A percentile compares a stretch with the other conserved stretches of the same genome.
Conservation (phyloP, 2,329 filamentous ascomycete species). For the Fusarium equiseti region DNA sequence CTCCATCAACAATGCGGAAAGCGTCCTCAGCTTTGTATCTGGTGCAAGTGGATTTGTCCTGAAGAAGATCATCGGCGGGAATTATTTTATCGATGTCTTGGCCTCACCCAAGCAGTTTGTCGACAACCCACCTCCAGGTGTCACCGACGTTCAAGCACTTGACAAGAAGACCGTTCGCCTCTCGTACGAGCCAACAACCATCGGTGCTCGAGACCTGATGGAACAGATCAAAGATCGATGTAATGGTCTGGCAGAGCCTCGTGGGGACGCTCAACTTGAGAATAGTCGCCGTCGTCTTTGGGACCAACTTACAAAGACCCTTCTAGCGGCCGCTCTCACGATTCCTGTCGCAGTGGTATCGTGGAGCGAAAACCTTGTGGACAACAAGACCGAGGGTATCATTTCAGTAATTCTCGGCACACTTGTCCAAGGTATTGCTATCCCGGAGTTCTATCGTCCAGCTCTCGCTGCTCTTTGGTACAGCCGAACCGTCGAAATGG, state of each 20-base stretch:
- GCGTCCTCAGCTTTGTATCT: constrained; percentile 13
- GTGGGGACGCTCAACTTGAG: constrained; percentile 50
- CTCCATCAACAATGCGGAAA: constrained; percentile 41
- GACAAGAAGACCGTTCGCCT: constrained; percentile 51
- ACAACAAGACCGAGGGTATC: constrained; percentile 39
- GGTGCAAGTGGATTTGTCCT: constrained; percentile 50
- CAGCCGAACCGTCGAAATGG: constrained; percentile 65
- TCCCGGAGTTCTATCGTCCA: constrained; percentile 62
- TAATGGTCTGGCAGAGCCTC: constrained; percentile 49
- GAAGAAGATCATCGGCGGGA: constrained; percentile 16
- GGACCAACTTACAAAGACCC: constrained; percentile 51
- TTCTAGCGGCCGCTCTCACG: constrained; percentile 48
- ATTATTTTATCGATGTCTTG: constrained; percentile 4
- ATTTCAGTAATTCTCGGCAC: constrained; percentile 61
- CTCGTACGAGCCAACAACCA: constrained; percentile 51
- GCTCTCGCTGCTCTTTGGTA: constrained; percentile 61
- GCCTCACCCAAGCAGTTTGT: background rate
- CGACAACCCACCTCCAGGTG: background rate
- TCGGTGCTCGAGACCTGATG: constrained; percentile 51
- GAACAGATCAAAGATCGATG: constrained; percentile 21
- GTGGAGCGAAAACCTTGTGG: constrained; percentile 46
- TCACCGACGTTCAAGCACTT: constrained; percentile 30
- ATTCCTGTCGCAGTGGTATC: constrained; percentile 52
- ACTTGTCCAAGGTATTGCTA: constrained; percentile 62
- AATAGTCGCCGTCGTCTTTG: constrained; percentile 49